phyloP scores from a whole-genome alignment of 23 red algal species.

The Gracilaria gracilis region DNA sequence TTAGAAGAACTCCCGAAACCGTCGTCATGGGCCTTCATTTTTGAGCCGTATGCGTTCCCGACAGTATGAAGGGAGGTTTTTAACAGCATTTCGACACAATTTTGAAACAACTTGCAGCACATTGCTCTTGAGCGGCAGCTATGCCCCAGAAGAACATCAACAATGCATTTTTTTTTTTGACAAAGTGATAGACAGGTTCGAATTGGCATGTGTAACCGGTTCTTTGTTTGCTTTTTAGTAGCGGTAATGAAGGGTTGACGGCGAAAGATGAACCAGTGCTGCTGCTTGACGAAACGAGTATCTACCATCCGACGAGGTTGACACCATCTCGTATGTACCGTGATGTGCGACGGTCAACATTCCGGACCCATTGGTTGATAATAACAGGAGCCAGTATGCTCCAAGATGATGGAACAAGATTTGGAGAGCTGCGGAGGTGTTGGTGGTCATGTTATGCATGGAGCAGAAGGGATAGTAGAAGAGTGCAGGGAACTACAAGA shows the following conservation, averaged over 20 bases:
- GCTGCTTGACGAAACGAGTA: not conserved
- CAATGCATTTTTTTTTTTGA: not conserved
- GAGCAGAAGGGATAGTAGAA: no score
- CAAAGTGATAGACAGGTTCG: not conserved
- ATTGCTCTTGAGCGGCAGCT: not conserved
- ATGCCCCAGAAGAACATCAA: not conserved
- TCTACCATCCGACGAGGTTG: not conserved
- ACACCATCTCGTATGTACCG: not conserved
- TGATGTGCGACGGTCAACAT: not conserved
- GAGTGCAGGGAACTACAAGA: no score
- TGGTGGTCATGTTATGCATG: no score
- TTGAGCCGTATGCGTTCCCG: not conserved
- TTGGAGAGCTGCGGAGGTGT: no score
- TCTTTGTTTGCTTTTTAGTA: not conserved
- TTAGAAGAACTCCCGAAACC: slow-evolving; percentile 3
- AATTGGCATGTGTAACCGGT: not conserved
- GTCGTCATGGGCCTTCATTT: not conserved
- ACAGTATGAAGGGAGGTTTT: not conserved
- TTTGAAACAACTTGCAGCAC: not conserved
- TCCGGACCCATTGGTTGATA: not conserved
- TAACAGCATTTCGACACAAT: not conserved
- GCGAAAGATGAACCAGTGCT: not conserved
- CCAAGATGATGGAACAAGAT: no score
- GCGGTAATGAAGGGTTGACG: slow-evolving; percentile 3
- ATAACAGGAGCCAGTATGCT: not conserved